Base-by-base conservation (phyloP, 2,329 filamentous ascomycete genomes). In the Shiraia sp. region DNA sequence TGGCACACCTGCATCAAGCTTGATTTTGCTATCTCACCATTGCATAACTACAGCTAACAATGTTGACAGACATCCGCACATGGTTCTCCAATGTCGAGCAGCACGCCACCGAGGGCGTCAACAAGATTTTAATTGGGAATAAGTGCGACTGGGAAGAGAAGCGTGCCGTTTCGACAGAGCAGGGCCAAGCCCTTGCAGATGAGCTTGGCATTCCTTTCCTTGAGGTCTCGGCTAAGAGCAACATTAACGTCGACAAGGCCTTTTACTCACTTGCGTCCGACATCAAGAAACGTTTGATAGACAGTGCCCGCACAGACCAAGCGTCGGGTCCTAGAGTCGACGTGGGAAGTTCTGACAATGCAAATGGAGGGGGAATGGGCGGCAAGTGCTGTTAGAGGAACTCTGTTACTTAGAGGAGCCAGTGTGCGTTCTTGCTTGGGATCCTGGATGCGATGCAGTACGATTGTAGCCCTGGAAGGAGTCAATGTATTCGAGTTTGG, bases 141-240 rank as follows among this genome's bases (percentile, higher is more conserved):
- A 99, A 99, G 77, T 99, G 93, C 76, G 93, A 99, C 75, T 97
- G 93, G 93, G 93, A 97, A 74, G 93, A 99, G 76, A 97, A 97
- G 81, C 87, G 93, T 58, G 90, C 88, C 40, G 88, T 99, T 29
- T 90, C 89, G 35, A 95, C 88, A 46, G 91, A 96, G 71, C 87
- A 90, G 66, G 93, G 93, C 60, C 91, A 99, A 73, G 86, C 86
- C 55, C 82, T 99, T 42, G 93, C 93, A 45, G 88, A 96, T 74
- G 93, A 97, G 74, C 85, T 99, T 47, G 90, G 91, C 65, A 95
- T 99, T 55, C 92, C 93, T 14, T 99, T 99, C 80, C 87, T 99
- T 70, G 93, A 99, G 72, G 93, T 99, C 50, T 95, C 90, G 13
- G 93, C 93, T 54, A 99, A 99, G 81, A 92, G 88, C 78, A 97